A percentile compares a stretch with the other conserved stretches of the same genome.
phyloP scores from a whole-genome alignment of 1,284 basidiomycete species.

The Athelia psychrophila region DNA sequence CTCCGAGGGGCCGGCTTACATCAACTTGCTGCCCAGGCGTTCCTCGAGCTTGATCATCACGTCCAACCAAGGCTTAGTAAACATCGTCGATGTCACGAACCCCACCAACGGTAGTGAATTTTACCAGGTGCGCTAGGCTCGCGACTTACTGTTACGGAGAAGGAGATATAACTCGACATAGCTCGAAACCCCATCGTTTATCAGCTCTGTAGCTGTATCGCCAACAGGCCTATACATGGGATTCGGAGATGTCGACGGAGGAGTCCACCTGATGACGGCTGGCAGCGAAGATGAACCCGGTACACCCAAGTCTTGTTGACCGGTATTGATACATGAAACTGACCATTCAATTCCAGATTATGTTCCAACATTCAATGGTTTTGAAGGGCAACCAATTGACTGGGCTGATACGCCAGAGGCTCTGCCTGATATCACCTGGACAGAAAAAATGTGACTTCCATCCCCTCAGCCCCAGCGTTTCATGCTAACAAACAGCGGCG shows the following conservation, averaged over 20 bases:
- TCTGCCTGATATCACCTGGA: conserved; percentile 77
- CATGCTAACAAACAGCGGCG: conserved; percentile 5
- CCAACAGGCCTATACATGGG: conserved; percentile 89
- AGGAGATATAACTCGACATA: conserved; percentile 22
- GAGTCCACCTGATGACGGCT: conserved; percentile 82
- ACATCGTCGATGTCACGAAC: conserved; percentile 82
- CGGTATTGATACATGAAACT: not conserved
- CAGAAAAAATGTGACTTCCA: conserved; percentile 66
- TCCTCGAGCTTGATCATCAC: conserved; percentile 78
- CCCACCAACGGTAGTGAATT: conserved; percentile 69
- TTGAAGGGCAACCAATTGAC: conserved; percentile 79
- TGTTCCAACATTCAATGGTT: conserved; percentile 83
- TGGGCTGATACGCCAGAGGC: conserved; percentile 79
- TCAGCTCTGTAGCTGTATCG: conserved; percentile 83
- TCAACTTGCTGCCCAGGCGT: conserved; percentile 80
- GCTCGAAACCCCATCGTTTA: conserved; percentile 70
- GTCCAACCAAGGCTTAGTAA: conserved; percentile 86
- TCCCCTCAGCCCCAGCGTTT: not conserved
- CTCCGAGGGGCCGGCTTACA: conserved; percentile 84
- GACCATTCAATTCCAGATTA: not conserved
- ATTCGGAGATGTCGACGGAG: conserved; percentile 88
- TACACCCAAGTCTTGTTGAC: not conserved
- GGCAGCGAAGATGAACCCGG: conserved; percentile 53
- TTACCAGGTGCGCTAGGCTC: conserved; percentile 54
- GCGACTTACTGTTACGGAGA: conserved; percentile 1